phyloP scores from a whole-genome alignment of 306 rosid species.

The Lathyrus aphaca region DNA sequence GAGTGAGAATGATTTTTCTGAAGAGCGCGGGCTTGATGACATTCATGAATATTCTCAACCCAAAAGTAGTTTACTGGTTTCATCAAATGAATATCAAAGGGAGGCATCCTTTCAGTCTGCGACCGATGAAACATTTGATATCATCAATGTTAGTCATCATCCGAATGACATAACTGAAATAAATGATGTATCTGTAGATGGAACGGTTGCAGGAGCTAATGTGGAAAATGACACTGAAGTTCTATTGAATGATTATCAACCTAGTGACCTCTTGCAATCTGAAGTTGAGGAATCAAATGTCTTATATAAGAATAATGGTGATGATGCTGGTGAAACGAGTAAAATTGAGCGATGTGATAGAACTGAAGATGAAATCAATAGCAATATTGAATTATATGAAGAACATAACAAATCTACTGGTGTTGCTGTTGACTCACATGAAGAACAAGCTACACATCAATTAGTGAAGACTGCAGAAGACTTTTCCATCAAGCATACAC shows the following conservation, averaged over 20 bases:
- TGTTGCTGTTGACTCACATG: constrained; percentile 37
- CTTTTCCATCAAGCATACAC: constrained; percentile 33
- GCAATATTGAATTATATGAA: constrained; percentile 38
- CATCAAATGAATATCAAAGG: constrained; percentile 34
- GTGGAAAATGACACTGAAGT: constrained; percentile 39
- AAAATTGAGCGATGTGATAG: constrained; percentile 34
- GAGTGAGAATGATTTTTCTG: constrained; percentile 42
- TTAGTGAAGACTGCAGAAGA: constrained; percentile 42
- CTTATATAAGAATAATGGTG: constrained; percentile 32
- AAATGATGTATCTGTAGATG: constrained; percentile 39
- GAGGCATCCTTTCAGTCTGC: constrained; percentile 39
- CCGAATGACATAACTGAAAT: constrained; percentile 37
- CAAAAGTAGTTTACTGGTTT: constrained; percentile 34
- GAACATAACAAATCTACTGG: constrained; percentile 30
- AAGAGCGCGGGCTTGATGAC: constrained; percentile 45
- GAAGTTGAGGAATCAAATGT: constrained; percentile 40
- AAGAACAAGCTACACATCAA: constrained; percentile 28
- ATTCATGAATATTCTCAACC: constrained; percentile 24
- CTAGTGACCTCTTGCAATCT: constrained; percentile 37
- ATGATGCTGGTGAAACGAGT: constrained; percentile 35
- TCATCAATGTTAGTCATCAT: constrained; percentile 16
- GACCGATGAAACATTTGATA: constrained; percentile 41
- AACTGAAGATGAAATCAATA: constrained; percentile 41
- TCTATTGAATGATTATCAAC: constrained; percentile 32
- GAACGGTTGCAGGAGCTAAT: constrained; percentile 32